Percentiles rank a stretch among this genome's conserved stretches.
Evolutionary conservation across 1,139 yeast genomes (phyloP).

Genomic region (Torulaspora pretoriensis): DNA sequence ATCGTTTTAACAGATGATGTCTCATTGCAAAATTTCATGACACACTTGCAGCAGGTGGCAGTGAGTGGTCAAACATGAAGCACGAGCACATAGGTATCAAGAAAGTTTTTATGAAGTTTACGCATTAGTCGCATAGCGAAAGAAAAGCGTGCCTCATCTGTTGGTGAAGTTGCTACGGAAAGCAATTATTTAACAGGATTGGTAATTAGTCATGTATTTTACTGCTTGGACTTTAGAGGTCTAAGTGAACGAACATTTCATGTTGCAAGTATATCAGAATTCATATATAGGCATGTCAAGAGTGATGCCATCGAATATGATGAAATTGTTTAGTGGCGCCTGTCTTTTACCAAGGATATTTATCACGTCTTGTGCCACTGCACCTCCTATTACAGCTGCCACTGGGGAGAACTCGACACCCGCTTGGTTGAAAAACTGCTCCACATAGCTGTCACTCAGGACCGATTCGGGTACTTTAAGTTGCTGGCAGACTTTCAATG

Average conservation of each 20-base stretch:
- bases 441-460: conserved; percentile 39
- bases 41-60: conserved; percentile 79
- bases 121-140: conserved; percentile 2
- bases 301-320: conserved; percentile 67
- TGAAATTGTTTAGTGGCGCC: conserved; percentile 76
- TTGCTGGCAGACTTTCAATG: conserved; percentile 36
- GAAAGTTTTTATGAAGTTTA: not conserved
- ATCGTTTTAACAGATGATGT: conserved; percentile 95
- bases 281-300: conserved; percentile 73
- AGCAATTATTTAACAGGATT: not conserved
- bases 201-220: conserved; percentile 7
- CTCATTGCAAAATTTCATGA: conserved; percentile 85
- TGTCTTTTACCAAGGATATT: conserved; percentile 74
- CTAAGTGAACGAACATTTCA: conserved; percentile 4
- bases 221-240: conserved; percentile 5
- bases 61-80: conserved; percentile 45
- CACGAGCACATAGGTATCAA: conserved; percentile 3
- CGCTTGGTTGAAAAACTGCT: conserved; percentile 46
- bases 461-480: conserved; percentile 44
- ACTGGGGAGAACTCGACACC: conserved; percentile 77
- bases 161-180: not conserved
- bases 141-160: conserved; percentile 1
- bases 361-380: conserved; percentile 84
- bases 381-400: conserved; percentile 86
- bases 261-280: conserved; percentile 22